Conservation (phyloP, 768 basidiomycete genomes). For the Termitomyces sp. region DNA sequence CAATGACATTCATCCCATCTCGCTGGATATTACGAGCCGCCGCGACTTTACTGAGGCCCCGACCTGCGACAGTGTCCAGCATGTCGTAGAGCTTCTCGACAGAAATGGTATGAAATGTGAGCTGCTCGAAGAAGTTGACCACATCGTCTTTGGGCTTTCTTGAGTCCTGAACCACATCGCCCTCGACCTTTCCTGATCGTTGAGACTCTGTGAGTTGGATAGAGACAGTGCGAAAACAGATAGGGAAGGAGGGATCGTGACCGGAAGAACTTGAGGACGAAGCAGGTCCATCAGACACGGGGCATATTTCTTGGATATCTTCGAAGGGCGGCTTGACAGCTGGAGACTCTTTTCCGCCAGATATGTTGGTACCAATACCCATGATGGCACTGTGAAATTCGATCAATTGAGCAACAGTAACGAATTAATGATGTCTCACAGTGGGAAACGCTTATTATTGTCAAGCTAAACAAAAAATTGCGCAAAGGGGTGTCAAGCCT, state of each 20-base stretch:
- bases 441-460: neutral
- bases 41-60: constrained; percentile 1
- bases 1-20: constrained; percentile 8
- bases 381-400: neutral
- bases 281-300: neutral
- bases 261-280: neutral
- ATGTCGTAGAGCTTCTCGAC: neutral
- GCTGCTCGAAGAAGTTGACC: constrained; percentile 1
- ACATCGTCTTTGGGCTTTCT: neutral
- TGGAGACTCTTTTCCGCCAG: neutral
- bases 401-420: neutral
- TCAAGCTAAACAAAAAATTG: neutral
- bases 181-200: neutral
- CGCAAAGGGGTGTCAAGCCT: neutral
- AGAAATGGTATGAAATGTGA: constrained; percentile 5
- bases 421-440: neutral
- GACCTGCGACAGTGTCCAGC: constrained; percentile 2
- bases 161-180: neutral
- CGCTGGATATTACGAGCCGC: constrained; percentile 4
- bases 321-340: neutral
- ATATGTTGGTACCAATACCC: neutral
- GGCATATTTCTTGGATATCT: neutral
- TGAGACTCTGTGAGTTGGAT: constrained; percentile 7
- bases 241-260: neutral
- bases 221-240: constrained; percentile 10